A percentile compares a stretch with the other conserved stretches of the same genome.
Conservation (phyloP, 257 asterid species). For the Hygrophila difformis region DNA sequence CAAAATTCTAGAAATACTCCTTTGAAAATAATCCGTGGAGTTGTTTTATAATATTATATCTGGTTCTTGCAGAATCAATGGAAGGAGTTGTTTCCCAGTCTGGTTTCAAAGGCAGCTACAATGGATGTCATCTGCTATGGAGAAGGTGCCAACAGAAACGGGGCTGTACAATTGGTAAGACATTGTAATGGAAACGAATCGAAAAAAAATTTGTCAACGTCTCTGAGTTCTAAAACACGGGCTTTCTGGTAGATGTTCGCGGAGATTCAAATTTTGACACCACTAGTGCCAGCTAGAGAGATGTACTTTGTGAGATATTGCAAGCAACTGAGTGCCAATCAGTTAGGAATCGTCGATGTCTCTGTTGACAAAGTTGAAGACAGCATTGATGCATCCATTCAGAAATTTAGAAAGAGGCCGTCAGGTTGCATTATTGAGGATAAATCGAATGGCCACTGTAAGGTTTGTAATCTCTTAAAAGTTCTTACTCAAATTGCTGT, state of each 20-base stretch:
- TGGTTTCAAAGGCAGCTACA: constrained; percentile 64
- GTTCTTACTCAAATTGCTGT: background rate
- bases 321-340: constrained; percentile 45
- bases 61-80: constrained; percentile 60
- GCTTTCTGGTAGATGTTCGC: constrained; percentile 55
- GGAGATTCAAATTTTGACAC: constrained; percentile 84
- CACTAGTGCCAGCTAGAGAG: constrained; percentile 75
- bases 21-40: background rate
- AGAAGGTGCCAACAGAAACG: constrained; percentile 56
- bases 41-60: background rate
- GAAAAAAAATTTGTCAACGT: background rate
- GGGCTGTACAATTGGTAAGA: constrained; percentile 64
- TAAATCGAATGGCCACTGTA: constrained; percentile 71
- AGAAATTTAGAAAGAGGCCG: constrained; percentile 68
- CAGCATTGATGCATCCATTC: constrained; percentile 39
- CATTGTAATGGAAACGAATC: too few species aligned
- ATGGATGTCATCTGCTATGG: constrained; percentile 58
- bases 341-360: constrained; percentile 81
- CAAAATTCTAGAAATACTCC: background rate
- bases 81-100: constrained; percentile 71
- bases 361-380: constrained; percentile 63
- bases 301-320: constrained; percentile 59
- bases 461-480: constrained; percentile 32
- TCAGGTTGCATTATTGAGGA: constrained; percentile 92
- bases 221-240: background rate